Conservation (phyloP, 2,329 filamentous ascomycete genomes). For the Coleophoma crateriformis region DNA sequence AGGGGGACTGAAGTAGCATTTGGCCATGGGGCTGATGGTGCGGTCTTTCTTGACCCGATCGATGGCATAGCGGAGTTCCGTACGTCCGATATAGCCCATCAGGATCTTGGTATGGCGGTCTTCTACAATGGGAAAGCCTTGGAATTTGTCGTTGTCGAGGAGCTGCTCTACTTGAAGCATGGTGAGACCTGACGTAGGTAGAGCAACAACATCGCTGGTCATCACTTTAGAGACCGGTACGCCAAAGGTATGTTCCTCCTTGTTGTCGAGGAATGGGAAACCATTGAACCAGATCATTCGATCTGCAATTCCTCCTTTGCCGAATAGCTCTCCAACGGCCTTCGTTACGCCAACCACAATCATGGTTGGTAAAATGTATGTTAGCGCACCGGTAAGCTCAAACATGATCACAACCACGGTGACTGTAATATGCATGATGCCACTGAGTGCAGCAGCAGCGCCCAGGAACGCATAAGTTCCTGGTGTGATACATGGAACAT, state of each 20-base stretch:
- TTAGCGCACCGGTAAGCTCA: constrained; percentile 92
- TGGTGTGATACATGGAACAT: constrained; percentile 93
- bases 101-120: constrained; percentile 65
- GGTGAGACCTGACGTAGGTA: constrained; percentile 70
- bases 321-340: constrained; percentile 82
- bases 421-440: constrained; percentile 97
- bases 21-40: constrained; percentile 58
- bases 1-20: constrained; percentile 67
- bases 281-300: constrained; percentile 99
- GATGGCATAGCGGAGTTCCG: constrained; percentile 86
- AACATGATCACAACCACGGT: constrained; percentile 99
- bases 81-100: constrained; percentile 87
- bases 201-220: constrained; percentile 68
- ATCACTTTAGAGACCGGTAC: constrained; percentile 90
- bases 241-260: constrained; percentile 95
- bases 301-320: constrained; percentile 95
- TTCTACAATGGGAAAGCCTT: constrained; percentile 90
- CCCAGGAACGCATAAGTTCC: constrained; percentile 96
- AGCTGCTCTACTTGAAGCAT: constrained; percentile 73
- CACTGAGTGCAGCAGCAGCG: constrained; percentile 83
- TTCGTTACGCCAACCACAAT: constrained; percentile 98
- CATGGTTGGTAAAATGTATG: constrained; percentile 97
- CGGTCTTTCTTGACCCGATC: constrained; percentile 70
- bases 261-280: constrained; percentile 94
- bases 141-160: constrained; percentile 73